Conservation (phyloP, 306 rosid genomes). For the Elaeagnus macrophylla region DNA sequence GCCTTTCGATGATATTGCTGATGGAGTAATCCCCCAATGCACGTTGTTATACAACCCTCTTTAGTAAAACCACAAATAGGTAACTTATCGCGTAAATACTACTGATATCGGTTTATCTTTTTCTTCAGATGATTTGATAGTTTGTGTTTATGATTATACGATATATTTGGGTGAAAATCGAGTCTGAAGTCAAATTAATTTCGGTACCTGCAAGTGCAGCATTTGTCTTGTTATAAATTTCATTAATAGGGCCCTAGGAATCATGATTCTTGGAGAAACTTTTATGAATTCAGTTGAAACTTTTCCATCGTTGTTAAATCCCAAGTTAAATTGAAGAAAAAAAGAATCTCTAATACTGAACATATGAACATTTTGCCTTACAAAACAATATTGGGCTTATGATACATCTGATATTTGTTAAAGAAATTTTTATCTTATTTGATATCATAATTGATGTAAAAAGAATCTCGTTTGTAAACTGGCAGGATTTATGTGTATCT, state of each 20-base stretch:
- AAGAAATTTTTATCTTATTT: not conserved
- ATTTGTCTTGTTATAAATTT: too few species aligned
- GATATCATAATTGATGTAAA: not conserved
- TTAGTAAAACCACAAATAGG: slow-evolving; percentile 72
- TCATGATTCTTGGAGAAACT: not conserved
- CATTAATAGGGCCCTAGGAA: too few species aligned
- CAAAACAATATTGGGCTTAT: not conserved
- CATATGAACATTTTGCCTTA: not conserved
- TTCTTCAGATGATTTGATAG: not conserved
- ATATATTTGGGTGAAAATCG: too few species aligned
- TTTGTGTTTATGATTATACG: too few species aligned
- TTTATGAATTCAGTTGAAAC: too few species aligned
- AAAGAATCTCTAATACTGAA: not conserved
- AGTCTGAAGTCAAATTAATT: too few species aligned
- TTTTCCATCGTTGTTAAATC: not conserved
- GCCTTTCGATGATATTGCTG: slow-evolving; percentile 64
- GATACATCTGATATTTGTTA: not conserved
- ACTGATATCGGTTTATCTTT: not conserved
- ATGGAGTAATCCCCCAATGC: slow-evolving; percentile 77
- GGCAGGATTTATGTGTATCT: not conserved
- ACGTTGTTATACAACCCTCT: slow-evolving; percentile 84
- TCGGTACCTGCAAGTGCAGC: too few species aligned
- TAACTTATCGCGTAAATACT: slow-evolving; percentile 18
- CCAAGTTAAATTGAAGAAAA: not conserved
- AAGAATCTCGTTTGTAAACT: not conserved